Evolutionary conservation across 2,329 filamentous ascomycete genomes (phyloP).

Genomic region (Pseudofabraea citricarpa): DNA sequence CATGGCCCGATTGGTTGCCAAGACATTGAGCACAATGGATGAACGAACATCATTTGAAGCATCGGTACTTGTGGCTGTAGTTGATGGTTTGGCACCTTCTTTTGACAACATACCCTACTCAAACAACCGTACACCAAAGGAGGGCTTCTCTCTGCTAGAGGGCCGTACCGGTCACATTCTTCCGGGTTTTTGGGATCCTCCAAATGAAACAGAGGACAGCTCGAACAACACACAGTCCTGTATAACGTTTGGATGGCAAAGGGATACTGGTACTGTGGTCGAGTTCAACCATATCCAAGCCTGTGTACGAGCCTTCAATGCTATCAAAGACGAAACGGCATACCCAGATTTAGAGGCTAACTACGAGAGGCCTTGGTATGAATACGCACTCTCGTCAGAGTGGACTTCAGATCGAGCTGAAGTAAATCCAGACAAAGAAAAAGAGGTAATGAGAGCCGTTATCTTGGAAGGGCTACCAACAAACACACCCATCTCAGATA

Average conservation of each 20-base stretch:
- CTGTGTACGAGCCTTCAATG: neutral
- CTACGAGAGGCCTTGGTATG: neutral
- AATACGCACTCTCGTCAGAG: neutral
- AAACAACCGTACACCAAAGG: conserved; percentile 9
- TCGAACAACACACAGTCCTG: conserved; percentile 11
- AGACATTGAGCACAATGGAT: too few species aligned
- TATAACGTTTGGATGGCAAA: conserved; percentile 13
- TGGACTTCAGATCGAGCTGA: neutral
- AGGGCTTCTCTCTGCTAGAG: conserved; percentile 49
- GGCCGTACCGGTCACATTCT: conserved; percentile 37
- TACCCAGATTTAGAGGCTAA: neutral
- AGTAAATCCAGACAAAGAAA: too few species aligned
- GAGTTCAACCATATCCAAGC: neutral
- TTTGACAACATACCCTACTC: conserved; percentile 4
- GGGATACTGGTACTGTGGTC: neutral
- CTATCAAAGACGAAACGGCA: neutral
- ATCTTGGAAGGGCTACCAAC: too few species aligned
- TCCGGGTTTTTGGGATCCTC: conserved; percentile 38
- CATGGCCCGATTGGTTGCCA: too few species aligned
- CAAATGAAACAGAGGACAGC: neutral
- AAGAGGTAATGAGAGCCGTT: too few species aligned
- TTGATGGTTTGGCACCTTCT: conserved; percentile 46
- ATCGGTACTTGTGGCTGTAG: conserved; percentile 48
- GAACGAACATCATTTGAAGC: too few species aligned
- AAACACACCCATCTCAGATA: too few species aligned